Conservation (phyloP, 176 grass and related monocot genomes). For the Phoenix dactylifera region DNA sequence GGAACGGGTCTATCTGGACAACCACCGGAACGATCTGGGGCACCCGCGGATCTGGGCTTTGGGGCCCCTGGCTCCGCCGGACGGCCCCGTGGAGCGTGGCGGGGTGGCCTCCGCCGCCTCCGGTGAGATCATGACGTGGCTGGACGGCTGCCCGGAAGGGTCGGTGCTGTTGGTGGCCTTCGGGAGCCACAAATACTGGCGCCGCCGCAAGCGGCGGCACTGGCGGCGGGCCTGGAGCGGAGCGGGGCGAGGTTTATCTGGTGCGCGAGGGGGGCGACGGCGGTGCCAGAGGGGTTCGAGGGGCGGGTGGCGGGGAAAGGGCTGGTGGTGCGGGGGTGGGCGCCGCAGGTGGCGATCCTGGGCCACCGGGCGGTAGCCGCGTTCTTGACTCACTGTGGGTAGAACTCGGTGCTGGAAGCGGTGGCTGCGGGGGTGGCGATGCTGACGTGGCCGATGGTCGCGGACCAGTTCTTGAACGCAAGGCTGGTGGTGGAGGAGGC, state of each 20-base stretch:
- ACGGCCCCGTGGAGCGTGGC: neutral
- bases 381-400: slow-evolving; percentile 54
- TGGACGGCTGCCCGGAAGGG: slow-evolving; percentile 33
- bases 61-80: slow-evolving; percentile 33
- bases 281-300: slow-evolving; percentile 50
- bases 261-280: slow-evolving; percentile 17
- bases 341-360: slow-evolving; percentile 52
- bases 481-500: slow-evolving; percentile 49
- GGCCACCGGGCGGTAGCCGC: slow-evolving; percentile 47
- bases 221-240: slow-evolving; percentile 41
- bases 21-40: slow-evolving; percentile 38
- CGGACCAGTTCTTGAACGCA: slow-evolving; percentile 69
- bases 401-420: slow-evolving; percentile 17
- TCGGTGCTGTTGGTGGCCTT: slow-evolving; percentile 53
- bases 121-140: slow-evolving; percentile 26
- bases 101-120: neutral
- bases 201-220: slow-evolving; percentile 13
- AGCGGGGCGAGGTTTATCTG: slow-evolving; percentile 56
- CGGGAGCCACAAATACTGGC: slow-evolving; percentile 38
- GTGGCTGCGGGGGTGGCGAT: slow-evolving; percentile 51
- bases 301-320: slow-evolving; percentile 12
- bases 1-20: slow-evolving; percentile 30
- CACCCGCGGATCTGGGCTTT: slow-evolving; percentile 32
- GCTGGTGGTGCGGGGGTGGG: slow-evolving; percentile 25
- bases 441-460: slow-evolving; percentile 59